Percentiles rank a stretch among this genome's conserved stretches.
Evolutionary conservation across 805 yeast genomes (phyloP).

Genomic region (Candida coquimbonensis): DNA sequence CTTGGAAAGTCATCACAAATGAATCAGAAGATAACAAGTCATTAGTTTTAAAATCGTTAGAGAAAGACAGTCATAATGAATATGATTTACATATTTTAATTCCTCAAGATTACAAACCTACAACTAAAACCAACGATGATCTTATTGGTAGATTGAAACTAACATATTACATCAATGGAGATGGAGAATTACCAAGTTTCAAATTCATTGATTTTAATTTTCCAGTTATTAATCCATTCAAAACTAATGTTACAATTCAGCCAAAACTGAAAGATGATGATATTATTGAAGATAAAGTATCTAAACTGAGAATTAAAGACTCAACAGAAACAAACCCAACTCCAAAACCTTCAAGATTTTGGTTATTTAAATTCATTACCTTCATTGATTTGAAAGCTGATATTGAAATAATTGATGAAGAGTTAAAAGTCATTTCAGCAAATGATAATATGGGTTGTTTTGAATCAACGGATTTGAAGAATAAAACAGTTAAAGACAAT

Average conservation of each 20-base stretch:
- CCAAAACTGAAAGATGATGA: conserved; percentile 24
- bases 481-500: conserved; percentile 2
- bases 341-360: conserved; percentile 29
- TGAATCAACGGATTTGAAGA: conserved; percentile 11
- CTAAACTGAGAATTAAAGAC: not conserved
- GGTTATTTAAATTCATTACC: conserved; percentile 28
- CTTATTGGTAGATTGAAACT: conserved; percentile 15
- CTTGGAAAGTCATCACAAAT: conserved; percentile 7
- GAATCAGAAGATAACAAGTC: conserved; percentile 1
- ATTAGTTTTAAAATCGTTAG: conserved; percentile 2
- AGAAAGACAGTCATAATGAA: conserved; percentile 1
- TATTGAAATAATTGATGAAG: conserved; percentile 30
- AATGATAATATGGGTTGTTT: conserved; percentile 28
- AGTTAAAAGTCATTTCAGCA: conserved; percentile 25
- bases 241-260: conserved; percentile 22
- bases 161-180: conserved; percentile 24
- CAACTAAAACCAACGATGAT: not conserved
- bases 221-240: conserved; percentile 27
- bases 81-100: conserved; percentile 1
- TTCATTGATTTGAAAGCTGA: conserved; percentile 12
- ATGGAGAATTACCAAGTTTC: conserved; percentile 24
- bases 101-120: conserved; percentile 6
- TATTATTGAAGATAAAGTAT: not conserved
- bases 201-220: conserved; percentile 19
- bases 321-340: not conserved